Evolutionary conservation across 129 eudicot species (phyloP).

Genomic region (Rutidosis leptorrhynchoides): DNA sequence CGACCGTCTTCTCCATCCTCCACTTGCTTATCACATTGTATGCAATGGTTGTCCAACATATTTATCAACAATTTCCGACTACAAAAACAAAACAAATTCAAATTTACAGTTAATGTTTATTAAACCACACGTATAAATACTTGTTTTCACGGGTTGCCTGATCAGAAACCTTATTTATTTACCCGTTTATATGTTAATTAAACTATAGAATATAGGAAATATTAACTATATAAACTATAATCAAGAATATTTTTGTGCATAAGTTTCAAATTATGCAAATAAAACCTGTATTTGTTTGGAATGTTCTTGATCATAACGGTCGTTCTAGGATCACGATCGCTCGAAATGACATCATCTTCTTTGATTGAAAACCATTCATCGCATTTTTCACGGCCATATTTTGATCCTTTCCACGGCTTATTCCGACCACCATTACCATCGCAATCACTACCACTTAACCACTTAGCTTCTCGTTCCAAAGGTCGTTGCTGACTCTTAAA

Average conservation of each 20-base stretch:
- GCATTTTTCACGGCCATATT: slow-evolving; percentile 23
- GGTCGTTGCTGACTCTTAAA: background rate
- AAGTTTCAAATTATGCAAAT: background rate
- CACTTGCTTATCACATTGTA: too few species aligned
- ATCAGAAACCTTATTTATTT: too few species aligned
- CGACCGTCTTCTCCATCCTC: too few species aligned
- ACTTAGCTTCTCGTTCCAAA: background rate
- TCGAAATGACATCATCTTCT: slow-evolving; percentile 53
- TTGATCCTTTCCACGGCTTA: slow-evolving; percentile 43
- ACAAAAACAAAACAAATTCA: too few species aligned
- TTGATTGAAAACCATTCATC: slow-evolving; percentile 65
- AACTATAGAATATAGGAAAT: too few species aligned
- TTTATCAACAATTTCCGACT: too few species aligned
- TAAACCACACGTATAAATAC: too few species aligned
- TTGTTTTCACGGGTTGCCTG: too few species aligned
- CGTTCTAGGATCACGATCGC: slow-evolving; percentile 67
- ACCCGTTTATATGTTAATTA: too few species aligned
- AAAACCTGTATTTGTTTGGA: slow-evolving; percentile 92
- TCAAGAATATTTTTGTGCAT: background rate
- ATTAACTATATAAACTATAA: too few species aligned
- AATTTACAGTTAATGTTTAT: background rate
- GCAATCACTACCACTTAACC: slow-evolving; percentile 10
- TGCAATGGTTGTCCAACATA: too few species aligned
- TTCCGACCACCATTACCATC: slow-evolving; percentile 24
- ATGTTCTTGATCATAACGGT: slow-evolving; percentile 96